A percentile compares a stretch with the other conserved stretches of the same genome.
phyloP scores from a whole-genome alignment of 2,329 filamentous ascomycete genomes.

The Paecilomyces fulvus region DNA sequence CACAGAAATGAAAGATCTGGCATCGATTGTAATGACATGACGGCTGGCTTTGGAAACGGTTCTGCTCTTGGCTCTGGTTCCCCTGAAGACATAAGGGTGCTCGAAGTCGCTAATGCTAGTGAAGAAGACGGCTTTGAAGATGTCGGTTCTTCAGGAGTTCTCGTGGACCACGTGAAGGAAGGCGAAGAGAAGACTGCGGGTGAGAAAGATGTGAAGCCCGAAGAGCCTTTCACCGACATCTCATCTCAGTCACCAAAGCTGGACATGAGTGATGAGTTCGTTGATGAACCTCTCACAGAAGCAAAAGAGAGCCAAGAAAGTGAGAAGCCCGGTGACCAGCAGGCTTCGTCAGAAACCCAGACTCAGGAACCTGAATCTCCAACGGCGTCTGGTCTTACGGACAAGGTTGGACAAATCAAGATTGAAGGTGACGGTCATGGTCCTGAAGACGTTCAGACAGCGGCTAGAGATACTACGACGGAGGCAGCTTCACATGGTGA shows the following conservation, averaged over 20 bases:
- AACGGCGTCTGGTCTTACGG: conserved; percentile 46
- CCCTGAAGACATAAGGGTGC: conserved; percentile 57
- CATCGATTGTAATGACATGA: conserved; percentile 48
- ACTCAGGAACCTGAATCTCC: conserved; percentile 37
- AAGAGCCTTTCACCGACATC: conserved; percentile 14
- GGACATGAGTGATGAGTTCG: conserved; percentile 61
- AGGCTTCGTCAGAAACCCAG: conserved; percentile 9
- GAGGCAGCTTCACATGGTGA: background rate
- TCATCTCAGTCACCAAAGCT: conserved; percentile 34
- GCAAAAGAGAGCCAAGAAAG: conserved; percentile 31
- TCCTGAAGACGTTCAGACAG: conserved; percentile 25
- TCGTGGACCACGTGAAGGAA: conserved; percentile 64
- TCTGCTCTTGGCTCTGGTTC: conserved; percentile 39
- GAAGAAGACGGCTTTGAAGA: conserved; percentile 94
- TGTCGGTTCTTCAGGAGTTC: conserved; percentile 60
- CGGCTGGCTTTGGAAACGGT: conserved; percentile 34
- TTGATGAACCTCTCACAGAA: conserved; percentile 68
- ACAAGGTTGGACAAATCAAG: conserved; percentile 49
- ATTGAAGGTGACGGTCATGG: conserved; percentile 52
- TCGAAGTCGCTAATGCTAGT: conserved; percentile 71
- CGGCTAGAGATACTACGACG: conserved; percentile 6
- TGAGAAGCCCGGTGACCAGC: conserved; percentile 11
- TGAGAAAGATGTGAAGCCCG: conserved; percentile 13
- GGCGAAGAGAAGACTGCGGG: conserved; percentile 48
- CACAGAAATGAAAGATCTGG: conserved; percentile 41